Base-by-base conservation (phyloP, 1,284 basidiomycete genomes). In the Pholiota adiposa region DNA sequence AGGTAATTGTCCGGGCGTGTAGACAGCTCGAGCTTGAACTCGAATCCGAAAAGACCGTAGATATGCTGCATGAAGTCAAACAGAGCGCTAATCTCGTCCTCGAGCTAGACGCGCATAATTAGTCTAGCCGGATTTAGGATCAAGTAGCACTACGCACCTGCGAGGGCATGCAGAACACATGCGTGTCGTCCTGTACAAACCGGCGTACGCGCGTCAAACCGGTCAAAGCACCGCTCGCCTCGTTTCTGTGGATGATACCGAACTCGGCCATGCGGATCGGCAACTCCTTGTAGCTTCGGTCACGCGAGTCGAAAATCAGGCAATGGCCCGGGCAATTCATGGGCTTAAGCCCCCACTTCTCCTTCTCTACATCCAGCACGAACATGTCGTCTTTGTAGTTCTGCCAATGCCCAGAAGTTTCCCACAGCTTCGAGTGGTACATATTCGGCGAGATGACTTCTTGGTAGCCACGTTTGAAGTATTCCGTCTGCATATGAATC, bases 271-370 rank as follows among this genome's bases (percentile, higher is more conserved):
- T 93, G 19, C 97, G 89, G 65, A 99, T 88, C 2, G 97, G 97
- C 19, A 99, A 83, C 76, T 99, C 97, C 74, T 92, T 93, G 82
- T 98, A 98, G 62, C 89, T 92, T 63, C 97, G 88, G 75, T 98
- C 97, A 63, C 94, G 86, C 18, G 93, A 91, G 75, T 95, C 97
- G 72, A 99, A 99, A 71, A 99, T 94, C 61, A 99, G 78, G 74
- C 94, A 96, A 76, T 99, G 97, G 8, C 97, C 97, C 0, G 97
- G 97, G 74, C 97, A 99, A 77, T 99, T 99, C 97, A 99, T 99
- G 18, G 97, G 97, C 79, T 98, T 98, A 60, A 97, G 82, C 1
- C 84, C 96, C 86, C 93, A 97, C 70, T 86, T 86, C 77, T 98
- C 96, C 78, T 99, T 98, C 79, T 99, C 97, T 60, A 98, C 80